phyloP scores from a whole-genome alignment of 139 green algal species.

The Parachlorella kessleri region DNA sequence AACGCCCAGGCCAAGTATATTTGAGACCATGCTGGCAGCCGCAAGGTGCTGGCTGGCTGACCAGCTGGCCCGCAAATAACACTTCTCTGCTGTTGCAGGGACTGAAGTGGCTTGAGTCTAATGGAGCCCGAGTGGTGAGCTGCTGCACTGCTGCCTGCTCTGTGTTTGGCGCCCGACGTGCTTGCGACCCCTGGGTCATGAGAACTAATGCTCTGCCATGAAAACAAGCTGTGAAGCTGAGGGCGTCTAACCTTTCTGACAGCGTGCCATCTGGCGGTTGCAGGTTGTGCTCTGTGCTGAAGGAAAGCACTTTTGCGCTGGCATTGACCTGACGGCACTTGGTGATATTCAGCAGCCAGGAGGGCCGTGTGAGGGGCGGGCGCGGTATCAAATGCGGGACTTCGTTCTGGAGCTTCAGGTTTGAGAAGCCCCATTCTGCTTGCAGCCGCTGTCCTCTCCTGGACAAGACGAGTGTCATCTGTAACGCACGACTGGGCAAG shows the following conservation, averaged over 20 bases:
- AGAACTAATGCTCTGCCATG: neutral
- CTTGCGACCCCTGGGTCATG: neutral
- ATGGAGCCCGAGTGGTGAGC: constrained; percentile 8
- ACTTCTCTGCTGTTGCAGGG: neutral
- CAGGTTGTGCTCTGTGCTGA: constrained; percentile 60
- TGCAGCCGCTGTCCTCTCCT: neutral
- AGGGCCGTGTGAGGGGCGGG: neutral
- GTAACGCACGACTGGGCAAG: too few species aligned
- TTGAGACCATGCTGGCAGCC: too few species aligned
- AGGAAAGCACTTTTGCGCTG: constrained; percentile 75
- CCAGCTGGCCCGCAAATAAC: too few species aligned
- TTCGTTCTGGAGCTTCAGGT: constrained; percentile 1
- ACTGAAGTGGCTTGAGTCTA: constrained; percentile 15
- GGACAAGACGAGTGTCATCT: too few species aligned
- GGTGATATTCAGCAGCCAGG: neutral
- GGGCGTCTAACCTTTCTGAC: neutral
- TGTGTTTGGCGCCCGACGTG: neutral
- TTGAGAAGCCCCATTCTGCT: neutral
- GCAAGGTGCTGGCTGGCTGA: too few species aligned
- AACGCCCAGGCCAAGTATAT: too few species aligned
- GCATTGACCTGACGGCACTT: constrained; percentile 64
- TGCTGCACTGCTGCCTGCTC: neutral
- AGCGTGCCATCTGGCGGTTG: neutral
- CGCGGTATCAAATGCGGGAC: neutral
- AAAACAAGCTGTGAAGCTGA: neutral